Base-by-base conservation (phyloP, 257 asterid species). In the Coffea canephora region DNA sequence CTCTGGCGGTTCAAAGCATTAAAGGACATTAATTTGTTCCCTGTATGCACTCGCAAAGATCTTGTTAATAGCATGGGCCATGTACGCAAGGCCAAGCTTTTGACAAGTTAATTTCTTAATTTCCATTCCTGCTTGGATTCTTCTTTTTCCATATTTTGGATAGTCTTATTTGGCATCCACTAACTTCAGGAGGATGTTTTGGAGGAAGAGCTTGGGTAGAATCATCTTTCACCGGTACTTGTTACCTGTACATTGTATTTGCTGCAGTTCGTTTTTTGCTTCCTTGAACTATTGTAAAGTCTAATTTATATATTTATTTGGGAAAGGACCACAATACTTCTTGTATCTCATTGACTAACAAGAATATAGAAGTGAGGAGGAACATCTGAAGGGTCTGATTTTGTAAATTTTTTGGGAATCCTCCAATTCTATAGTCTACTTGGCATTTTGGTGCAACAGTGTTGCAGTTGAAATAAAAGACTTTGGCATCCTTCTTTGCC, bases 31-130 rank as follows among this genome's bases (percentile, higher is more conserved):
- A 89, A 94, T 54, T 84, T 92, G 90, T 96, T 96, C 85, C 97
- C 98, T 1, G 99, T 96, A 80, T 92, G 99, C 89, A 91, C 89
- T 8, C 91, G 99, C 80, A 96, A 96, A 87, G 99, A 96, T 89
- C 92, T 96, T 64, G 99, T 96, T 71, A 96, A 96, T 82, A 96
- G 97, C 86, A 94, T 94, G 92, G 98, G 99, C 55, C 99, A 96
- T 81, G 79, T 96, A 76, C 94, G 98, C 84, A 96, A 96, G 86
- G 95, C 99, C 19, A 96, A 92, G 89, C 96, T 97, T 84, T 87
- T 93, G 70, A 80, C 88, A 13, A 83, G 73, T 79, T 90, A 85
- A 88, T 86, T 74, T 15, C 18, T 36, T 27, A 36, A n/a, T 68
- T 77, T 68, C 54, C 16, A 39, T 49, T 70, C 54, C 25, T 79